Evolutionary conservation across 2,329 filamentous ascomycete genomes (phyloP).

Genomic region (Nemania sp.): DNA sequence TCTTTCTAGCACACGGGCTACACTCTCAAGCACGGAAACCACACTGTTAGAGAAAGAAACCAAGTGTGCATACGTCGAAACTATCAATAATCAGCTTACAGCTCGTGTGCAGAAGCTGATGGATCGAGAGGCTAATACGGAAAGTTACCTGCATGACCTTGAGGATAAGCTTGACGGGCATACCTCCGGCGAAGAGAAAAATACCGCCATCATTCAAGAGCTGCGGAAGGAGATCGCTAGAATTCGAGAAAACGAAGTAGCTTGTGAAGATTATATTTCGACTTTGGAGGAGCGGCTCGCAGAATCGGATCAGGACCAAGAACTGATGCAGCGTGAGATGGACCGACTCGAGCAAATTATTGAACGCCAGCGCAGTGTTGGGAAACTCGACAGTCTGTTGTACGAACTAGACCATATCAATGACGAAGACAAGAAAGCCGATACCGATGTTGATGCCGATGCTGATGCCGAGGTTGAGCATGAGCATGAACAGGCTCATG

Average conservation of each 20-base stretch:
- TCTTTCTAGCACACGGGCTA: constrained; percentile 82
- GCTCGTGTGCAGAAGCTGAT: constrained; percentile 87
- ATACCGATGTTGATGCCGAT: constrained; percentile 40
- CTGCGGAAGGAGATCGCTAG: constrained; percentile 89
- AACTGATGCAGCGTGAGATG: constrained; percentile 96
- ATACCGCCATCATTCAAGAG: constrained; percentile 80
- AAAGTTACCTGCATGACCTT: constrained; percentile 89
- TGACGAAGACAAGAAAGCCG: constrained; percentile 53
- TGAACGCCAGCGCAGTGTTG: constrained; percentile 90
- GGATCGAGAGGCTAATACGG: constrained; percentile 88
- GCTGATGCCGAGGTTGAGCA: constrained; percentile 42
- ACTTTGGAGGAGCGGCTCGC: constrained; percentile 93
- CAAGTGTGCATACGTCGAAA: constrained; percentile 90
- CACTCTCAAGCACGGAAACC: constrained; percentile 83
- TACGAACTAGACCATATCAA: constrained; percentile 85
- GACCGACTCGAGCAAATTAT: constrained; percentile 93
- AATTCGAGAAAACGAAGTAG: constrained; percentile 84
- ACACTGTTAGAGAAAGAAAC: constrained; percentile 89
- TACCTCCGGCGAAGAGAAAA: constrained; percentile 90
- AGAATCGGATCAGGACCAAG: constrained; percentile 92
- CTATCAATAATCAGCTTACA: constrained; percentile 87
- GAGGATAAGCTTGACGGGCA: constrained; percentile 90
- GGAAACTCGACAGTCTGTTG: constrained; percentile 89
- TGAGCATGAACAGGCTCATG: constrained; percentile 43
- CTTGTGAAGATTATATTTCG: constrained; percentile 95